A percentile compares a stretch with the other conserved stretches of the same genome.
These are phyloP conservation scores for Orbilia blumenaviensis DNA, from an alignment of 2,329 filamentous ascomycete species.

Conservation along the genomic window DNA sequence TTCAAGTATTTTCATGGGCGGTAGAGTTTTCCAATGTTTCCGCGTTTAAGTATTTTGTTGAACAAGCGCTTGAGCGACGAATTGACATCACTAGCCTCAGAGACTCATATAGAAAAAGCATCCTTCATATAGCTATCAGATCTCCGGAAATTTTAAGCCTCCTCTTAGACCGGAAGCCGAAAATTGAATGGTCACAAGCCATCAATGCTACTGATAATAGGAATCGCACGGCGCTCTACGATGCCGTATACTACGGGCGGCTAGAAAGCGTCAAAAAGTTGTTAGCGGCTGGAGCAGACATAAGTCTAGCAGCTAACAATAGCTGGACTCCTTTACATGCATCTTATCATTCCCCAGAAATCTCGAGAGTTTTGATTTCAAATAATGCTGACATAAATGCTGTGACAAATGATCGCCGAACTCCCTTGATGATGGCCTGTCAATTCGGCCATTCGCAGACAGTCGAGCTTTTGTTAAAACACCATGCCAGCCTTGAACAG, in stretches of 20 bases:
- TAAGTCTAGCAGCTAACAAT: not conserved
- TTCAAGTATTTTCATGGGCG: not conserved
- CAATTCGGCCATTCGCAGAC: not conserved
- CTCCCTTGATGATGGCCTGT: not conserved
- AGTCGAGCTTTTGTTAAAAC: not conserved
- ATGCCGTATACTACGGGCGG: not conserved
- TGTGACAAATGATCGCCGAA: not conserved
- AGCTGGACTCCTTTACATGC: not conserved
- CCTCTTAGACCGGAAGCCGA: not conserved
- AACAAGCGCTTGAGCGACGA: not conserved
- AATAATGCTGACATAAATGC: not conserved
- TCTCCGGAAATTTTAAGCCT: not conserved
- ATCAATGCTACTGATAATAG: not conserved
- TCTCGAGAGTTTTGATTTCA: not conserved
- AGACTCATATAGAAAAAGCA: not conserved
- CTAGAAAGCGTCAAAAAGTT: not conserved
- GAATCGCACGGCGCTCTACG: not conserved
- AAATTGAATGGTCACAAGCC: not conserved
- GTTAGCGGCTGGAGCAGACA: not conserved
- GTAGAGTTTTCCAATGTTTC: not conserved
- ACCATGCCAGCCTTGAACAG: not conserved
- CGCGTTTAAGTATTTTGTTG: not conserved
- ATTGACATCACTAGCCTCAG: not conserved
- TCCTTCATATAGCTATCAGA: not conserved
- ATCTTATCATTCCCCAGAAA: not conserved